A percentile compares a stretch with the other conserved stretches of the same genome.
Evolutionary conservation across 2,329 filamentous ascomycete species (phyloP).

Genomic region (Pseudocercospora cruenta): DNA sequence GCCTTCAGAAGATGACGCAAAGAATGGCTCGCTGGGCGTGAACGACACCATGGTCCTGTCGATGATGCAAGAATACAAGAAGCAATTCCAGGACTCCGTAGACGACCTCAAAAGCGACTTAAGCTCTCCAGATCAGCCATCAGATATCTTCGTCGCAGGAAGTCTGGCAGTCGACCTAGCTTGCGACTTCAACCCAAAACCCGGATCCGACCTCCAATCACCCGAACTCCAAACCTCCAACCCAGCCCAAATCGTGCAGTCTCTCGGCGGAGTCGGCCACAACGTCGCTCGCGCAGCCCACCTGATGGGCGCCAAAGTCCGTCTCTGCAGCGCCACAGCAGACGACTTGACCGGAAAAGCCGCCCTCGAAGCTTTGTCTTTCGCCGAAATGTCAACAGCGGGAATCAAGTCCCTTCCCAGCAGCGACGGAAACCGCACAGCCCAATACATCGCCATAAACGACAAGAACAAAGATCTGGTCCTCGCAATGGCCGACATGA

Average conservation of each 20-base stretch:
- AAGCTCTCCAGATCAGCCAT: constrained; percentile 29
- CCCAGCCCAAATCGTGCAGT: constrained; percentile 76
- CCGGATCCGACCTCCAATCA: constrained; percentile 43
- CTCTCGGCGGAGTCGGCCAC: constrained; percentile 86
- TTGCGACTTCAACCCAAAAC: constrained; percentile 27
- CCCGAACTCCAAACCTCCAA: constrained; percentile 79
- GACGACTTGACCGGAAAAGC: constrained; percentile 77
- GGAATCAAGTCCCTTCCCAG: constrained; percentile 58
- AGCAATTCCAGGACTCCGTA: constrained; percentile 1
- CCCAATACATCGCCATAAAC: constrained; percentile 91
- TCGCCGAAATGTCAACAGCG: constrained; percentile 65
- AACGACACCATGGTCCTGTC: constrained; percentile 4
- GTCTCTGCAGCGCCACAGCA: constrained; percentile 79
- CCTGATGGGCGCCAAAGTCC: constrained; percentile 66
- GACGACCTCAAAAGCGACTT: not conserved
- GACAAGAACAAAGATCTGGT: constrained; percentile 79
- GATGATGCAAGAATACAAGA: constrained; percentile 3
- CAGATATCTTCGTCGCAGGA: constrained; percentile 84
- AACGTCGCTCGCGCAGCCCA: constrained; percentile 88
- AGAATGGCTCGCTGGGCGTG: not conserved
- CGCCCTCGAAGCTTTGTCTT: constrained; percentile 67
- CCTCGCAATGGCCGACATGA: constrained; percentile 96
- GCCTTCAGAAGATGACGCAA: not conserved
- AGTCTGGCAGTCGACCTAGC: constrained; percentile 66
- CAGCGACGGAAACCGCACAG: constrained; percentile 66